Evolutionary conservation across 805 yeast species (phyloP).

Genomic region (Millerozyma acaciae): DNA sequence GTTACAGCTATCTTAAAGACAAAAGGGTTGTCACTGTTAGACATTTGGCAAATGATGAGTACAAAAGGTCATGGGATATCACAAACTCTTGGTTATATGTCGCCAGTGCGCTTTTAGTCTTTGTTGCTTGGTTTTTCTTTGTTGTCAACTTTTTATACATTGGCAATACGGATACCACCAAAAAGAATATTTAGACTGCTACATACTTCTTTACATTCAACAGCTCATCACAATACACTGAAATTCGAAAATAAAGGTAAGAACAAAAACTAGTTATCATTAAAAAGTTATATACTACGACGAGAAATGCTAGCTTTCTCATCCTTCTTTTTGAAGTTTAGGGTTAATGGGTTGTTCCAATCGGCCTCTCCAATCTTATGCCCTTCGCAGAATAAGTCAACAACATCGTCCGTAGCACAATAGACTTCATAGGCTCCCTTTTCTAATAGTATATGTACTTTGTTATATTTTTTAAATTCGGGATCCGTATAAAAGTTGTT

Average conservation of each 20-base stretch:
- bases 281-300: not conserved
- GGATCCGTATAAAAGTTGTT: conserved; percentile 9
- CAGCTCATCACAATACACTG: conserved; percentile 1
- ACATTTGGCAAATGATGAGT: conserved; percentile 94
- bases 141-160: conserved; percentile 58
- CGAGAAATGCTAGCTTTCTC: too few relatives aligned
- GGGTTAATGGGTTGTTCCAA: conserved; percentile 15
- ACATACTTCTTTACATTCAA: not conserved
- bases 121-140: conserved; percentile 72
- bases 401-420: conserved; percentile 22
- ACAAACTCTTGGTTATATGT: conserved; percentile 91
- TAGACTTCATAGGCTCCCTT: conserved; percentile 9
- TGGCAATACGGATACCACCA: conserved; percentile 22
- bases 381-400: conserved; percentile 16
- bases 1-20: conserved; percentile 64
- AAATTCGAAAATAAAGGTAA: not conserved
- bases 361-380: conserved; percentile 15
- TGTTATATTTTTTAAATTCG: conserved; percentile 10
- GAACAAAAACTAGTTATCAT: not conserved
- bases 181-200: conserved; percentile 21
- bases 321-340: too few relatives aligned
- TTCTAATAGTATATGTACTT: conserved; percentile 9
- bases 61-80: conserved; percentile 87
- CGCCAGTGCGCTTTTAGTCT: conserved; percentile 64
- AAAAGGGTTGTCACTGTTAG: conserved; percentile 75